Percentiles rank a stretch among this genome's conserved stretches.
Conservation (phyloP, 2,329 filamentous ascomycete species). For the Diaporthe aspalathi region DNA sequence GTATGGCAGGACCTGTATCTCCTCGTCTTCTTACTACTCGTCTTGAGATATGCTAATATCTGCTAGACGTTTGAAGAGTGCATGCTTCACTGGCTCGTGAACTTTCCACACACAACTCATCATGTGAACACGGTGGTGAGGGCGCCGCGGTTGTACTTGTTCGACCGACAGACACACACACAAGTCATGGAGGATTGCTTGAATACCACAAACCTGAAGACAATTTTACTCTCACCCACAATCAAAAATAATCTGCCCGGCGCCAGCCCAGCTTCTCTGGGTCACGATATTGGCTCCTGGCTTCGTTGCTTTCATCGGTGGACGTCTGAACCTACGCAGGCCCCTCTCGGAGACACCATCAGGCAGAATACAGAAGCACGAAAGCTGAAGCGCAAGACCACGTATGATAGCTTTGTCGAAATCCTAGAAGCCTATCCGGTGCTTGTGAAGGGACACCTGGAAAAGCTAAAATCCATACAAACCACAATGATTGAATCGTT, state of each 20-base stretch:
- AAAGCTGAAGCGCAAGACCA: constrained; percentile 51
- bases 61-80: constrained; percentile 46
- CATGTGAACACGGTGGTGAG: constrained; percentile 43
- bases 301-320: constrained; percentile 52
- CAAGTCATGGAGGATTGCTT: constrained; percentile 53
- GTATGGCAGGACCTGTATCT: constrained; percentile 41
- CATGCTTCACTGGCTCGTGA: constrained; percentile 45
- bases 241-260: constrained; percentile 37
- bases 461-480: constrained; percentile 47
- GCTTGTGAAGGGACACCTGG: constrained; percentile 44
- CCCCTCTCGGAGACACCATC: constrained; percentile 39
- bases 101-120: constrained; percentile 38
- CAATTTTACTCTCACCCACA: constrained; percentile 43
- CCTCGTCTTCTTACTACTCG: neutral
- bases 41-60: neutral
- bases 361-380: constrained; percentile 49
- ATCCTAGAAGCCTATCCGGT: constrained; percentile 49
- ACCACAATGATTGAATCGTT: constrained; percentile 46
- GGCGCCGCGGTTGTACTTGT: constrained; percentile 50
- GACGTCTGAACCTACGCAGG: constrained; percentile 43
- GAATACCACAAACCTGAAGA: constrained; percentile 49
- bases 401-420: constrained; percentile 50
- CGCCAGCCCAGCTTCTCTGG: constrained; percentile 44
- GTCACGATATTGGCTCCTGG: constrained; percentile 47
- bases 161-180: constrained; percentile 47